Percentiles rank a stretch among this genome's conserved stretches.
These are phyloP conservation scores for Bipolaris cookei DNA, from an alignment of 2,329 filamentous ascomycete species.

Conservation along the genomic window DNA sequence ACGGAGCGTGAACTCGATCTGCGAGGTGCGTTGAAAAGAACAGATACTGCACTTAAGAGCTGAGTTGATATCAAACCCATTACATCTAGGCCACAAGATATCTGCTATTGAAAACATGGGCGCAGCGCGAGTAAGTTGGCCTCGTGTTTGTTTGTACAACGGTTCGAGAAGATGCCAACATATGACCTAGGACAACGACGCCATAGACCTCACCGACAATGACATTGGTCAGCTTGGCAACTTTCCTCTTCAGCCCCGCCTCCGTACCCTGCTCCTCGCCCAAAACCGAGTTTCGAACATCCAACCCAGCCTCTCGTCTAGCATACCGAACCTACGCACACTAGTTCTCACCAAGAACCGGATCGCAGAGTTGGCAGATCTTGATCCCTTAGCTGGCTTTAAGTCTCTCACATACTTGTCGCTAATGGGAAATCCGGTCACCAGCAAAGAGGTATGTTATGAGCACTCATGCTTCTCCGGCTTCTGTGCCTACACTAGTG, in stretches of 20 bases:
- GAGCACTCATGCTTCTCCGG: not conserved
- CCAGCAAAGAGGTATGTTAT: constrained; percentile 79
- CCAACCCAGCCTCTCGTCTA: constrained; percentile 74
- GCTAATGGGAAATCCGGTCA: constrained; percentile 85
- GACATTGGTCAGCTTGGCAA: constrained; percentile 89
- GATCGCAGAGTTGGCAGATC: constrained; percentile 80
- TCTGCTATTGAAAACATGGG: constrained; percentile 97
- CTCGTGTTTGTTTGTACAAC: not conserved
- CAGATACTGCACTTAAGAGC: constrained; percentile 93
- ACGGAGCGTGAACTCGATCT: constrained; percentile 99
- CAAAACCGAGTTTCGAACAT: constrained; percentile 87
- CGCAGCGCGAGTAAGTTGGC: constrained; percentile 79
- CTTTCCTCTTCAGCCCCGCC: constrained; percentile 87
- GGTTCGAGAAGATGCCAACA: not conserved
- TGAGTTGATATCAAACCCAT: constrained; percentile 79
- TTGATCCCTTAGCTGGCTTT: constrained; percentile 78
- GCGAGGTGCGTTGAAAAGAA: constrained; percentile 97
- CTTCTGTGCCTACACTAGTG: constrained; percentile 21
- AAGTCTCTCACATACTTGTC: constrained; percentile 77
- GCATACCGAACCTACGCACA: constrained; percentile 80
- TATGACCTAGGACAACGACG: constrained; percentile 78
- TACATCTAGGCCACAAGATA: constrained; percentile 89
- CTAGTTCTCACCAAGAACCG: constrained; percentile 85
- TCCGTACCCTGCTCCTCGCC: constrained; percentile 86
- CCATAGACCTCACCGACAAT: constrained; percentile 98